Base-by-base conservation (phyloP, 306 rosid genomes). In the Glycine soja region DNA sequence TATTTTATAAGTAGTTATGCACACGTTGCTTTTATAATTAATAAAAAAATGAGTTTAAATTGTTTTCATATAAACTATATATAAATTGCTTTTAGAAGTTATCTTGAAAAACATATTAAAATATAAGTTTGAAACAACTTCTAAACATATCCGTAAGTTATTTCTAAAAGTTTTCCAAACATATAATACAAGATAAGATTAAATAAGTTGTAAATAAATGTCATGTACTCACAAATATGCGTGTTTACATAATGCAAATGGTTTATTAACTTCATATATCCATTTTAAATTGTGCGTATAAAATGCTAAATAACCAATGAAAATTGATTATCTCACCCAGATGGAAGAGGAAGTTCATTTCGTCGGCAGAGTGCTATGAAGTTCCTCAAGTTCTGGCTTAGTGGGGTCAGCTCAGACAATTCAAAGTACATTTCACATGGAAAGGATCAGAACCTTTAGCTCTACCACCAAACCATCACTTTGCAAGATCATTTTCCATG, bases 331-430 rank as follows among this genome's bases (percentile, higher is more conserved):
- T 15, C 30, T 54, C 4, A 6, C 4, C 1, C 10, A 7, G 16
- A 18, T 54, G 36, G 66, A 59, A 59, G 66, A 19, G 65, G 5
- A 59, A 19, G 3, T 10, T 63, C 10, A 52, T 51, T 75, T 75
- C 62, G 84, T 84, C 85, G 87, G 87, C 79, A 74, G 86, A 24
- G 53, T 73, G 13, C 2, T 3, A 36, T 3, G 40, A 36, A 36
- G 78, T 3, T 2, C n/a, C 47, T 50, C 43, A 66, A 65, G 32
- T 64, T 45, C 42, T n/a, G 80, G 54, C 6, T 15, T 0, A 14
- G 51, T 73, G 14, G 77, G 79, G 80, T 47, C 77, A 73, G 9
- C 6, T 73, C 18, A 72, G 51, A 63, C 75, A 77, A 52, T 40
- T 78, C 3, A 0, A 2, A 63, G 24, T 67, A 68, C 73, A 42